Conservation (phyloP, 495 filamentous ascomycete species). For the Eremomyces bilateralis region DNA sequence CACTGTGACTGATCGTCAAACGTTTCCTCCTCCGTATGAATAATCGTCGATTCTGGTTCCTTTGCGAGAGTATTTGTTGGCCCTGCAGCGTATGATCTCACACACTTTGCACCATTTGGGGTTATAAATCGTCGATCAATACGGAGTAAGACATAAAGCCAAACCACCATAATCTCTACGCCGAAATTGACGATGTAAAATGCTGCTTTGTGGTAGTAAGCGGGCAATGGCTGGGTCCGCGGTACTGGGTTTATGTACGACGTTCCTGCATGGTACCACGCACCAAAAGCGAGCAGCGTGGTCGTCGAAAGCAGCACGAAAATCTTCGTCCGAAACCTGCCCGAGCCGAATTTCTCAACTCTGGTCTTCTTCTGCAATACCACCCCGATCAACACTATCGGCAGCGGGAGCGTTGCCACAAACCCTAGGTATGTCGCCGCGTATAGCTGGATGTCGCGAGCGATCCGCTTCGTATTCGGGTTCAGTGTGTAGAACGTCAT, state of each 20-base stretch:
- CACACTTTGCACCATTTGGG: conserved; percentile 18
- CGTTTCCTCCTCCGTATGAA: conserved; percentile 4
- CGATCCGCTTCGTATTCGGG: conserved; percentile 24
- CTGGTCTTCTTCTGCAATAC: conserved; percentile 25
- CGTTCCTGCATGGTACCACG: conserved; percentile 40
- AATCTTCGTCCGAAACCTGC: conserved; percentile 41
- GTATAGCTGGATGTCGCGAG: conserved; percentile 43
- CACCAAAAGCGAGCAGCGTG: conserved; percentile 42
- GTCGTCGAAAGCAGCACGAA: conserved; percentile 34
- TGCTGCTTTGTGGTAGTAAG: conserved; percentile 43
- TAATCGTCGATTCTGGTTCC: neutral
- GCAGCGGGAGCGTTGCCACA: conserved; percentile 54
- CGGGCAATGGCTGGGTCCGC: conserved; percentile 28
- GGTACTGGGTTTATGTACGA: conserved; percentile 31
- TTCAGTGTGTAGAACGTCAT: conserved; percentile 45
- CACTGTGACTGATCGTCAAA: too few relatives aligned
- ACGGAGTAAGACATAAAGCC: conserved; percentile 14
- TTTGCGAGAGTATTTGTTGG: neutral
- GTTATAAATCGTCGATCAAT: conserved; percentile 18
- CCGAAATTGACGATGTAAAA: conserved; percentile 25
- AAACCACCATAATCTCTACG: conserved; percentile 17
- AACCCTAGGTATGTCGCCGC: conserved; percentile 44
- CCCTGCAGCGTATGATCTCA: conserved; percentile 7
- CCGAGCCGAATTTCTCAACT: conserved; percentile 50
- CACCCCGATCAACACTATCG: conserved; percentile 31